Conservation (phyloP, 768 basidiomycete species). For the Leccinum obscurum region DNA sequence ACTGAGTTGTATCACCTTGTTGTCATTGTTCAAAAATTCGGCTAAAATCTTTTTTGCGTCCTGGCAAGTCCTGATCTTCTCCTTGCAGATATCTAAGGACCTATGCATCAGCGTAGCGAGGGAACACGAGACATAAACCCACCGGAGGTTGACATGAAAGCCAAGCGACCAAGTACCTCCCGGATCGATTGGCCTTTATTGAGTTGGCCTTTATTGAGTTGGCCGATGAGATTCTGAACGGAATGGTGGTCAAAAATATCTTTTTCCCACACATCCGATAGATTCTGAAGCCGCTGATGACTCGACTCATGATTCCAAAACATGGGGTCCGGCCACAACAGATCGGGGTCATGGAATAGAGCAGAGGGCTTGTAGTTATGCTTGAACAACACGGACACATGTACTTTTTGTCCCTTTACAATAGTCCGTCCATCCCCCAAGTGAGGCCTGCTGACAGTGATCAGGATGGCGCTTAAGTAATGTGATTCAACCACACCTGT, state of each 20-base stretch:
- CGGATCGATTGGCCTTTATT: no score
- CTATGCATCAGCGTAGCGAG: background rate
- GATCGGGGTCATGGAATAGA: slow-evolving; percentile 18
- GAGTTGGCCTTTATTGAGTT: slow-evolving; percentile 16
- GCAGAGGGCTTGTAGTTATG: slow-evolving; percentile 28
- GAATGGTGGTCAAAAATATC: slow-evolving; percentile 29
- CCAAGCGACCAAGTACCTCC: slow-evolving; percentile 25
- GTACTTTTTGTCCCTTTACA: slow-evolving; percentile 30
- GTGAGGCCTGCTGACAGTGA: slow-evolving; percentile 28
- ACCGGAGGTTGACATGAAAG: slow-evolving; percentile 33
- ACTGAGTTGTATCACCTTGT: slow-evolving; percentile 21
- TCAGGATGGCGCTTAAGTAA: background rate
- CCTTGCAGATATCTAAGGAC: slow-evolving; percentile 6
- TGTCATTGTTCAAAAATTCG: background rate
- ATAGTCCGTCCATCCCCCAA: slow-evolving; percentile 26
- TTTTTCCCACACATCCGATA: slow-evolving; percentile 28
- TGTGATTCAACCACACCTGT: slow-evolving; percentile 8
- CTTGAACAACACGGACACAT: slow-evolving; percentile 32
- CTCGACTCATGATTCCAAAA: slow-evolving; percentile 28
- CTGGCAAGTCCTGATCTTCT: slow-evolving; percentile 6
- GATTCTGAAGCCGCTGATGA: slow-evolving; percentile 16
- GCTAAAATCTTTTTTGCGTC: slow-evolving; percentile 12
- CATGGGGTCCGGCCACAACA: slow-evolving; percentile 28
- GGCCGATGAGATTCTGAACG: slow-evolving; percentile 15
- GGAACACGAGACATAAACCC: background rate